These are phyloP conservation scores for Plantago ovata DNA, from an alignment of 257 asterid species.

Conservation along the genomic window DNA sequence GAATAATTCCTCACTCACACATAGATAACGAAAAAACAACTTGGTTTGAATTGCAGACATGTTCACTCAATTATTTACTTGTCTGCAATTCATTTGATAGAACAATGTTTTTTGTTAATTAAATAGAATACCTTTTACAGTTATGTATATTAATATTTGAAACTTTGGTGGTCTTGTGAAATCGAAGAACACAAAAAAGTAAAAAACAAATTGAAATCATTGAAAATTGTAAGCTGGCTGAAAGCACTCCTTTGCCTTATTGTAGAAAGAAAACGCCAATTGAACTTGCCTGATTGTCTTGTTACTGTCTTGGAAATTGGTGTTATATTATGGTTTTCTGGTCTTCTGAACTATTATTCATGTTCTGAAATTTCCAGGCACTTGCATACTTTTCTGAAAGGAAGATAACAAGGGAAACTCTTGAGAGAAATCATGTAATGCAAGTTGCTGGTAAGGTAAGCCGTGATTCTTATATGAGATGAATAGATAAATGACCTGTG, in stretches of 20 bases:
- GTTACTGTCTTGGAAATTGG: background rate
- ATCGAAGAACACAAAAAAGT: too few relatives aligned
- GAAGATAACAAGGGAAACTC: slow-evolving; percentile 64
- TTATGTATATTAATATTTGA: too few relatives aligned
- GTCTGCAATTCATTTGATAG: too few relatives aligned
- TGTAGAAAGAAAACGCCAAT: background rate
- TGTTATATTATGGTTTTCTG: background rate
- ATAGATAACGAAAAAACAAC: too few relatives aligned
- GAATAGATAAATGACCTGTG: too few relatives aligned
- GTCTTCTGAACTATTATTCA: background rate
- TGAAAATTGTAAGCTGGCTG: too few relatives aligned
- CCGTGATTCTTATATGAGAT: background rate
- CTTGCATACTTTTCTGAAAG: slow-evolving; percentile 63
- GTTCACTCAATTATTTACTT: background rate
- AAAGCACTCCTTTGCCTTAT: background rate
- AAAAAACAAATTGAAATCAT: too few relatives aligned
- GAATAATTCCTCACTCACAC: slow-evolving; percentile 7
- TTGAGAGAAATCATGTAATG: slow-evolving; percentile 64
- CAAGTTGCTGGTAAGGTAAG: slow-evolving; percentile 65
- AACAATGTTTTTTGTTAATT: too few relatives aligned
- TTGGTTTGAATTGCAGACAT: too few relatives aligned
- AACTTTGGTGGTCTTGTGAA: too few relatives aligned
- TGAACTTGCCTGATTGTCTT: background rate
- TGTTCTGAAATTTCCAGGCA: slow-evolving; percentile 33
- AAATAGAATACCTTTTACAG: too few relatives aligned